phyloP scores from a whole-genome alignment of 2,329 filamentous ascomycete genomes.

The Talaromyces marneffei region DNA sequence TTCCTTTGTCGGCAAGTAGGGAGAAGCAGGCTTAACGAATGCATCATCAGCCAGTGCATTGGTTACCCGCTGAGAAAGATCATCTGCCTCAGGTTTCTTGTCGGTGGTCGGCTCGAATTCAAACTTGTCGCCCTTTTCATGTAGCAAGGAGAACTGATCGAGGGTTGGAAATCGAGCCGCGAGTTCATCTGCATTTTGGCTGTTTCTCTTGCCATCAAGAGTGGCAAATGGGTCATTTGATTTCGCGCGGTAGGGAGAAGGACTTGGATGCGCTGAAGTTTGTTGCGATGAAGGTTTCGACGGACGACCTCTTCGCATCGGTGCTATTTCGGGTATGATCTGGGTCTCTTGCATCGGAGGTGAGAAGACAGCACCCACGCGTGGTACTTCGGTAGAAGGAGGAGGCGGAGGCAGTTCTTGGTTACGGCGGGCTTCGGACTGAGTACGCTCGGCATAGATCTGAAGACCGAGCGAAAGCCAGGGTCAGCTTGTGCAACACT shows the following conservation, averaged over 20 bases:
- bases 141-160: constrained; percentile 85
- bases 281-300: constrained; percentile 45
- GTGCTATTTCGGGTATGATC: constrained; percentile 78
- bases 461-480: neutral
- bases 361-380: constrained; percentile 75
- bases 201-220: constrained; percentile 60
- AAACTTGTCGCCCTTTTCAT: constrained; percentile 78
- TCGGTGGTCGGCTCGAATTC: constrained; percentile 62
- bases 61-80: constrained; percentile 61
- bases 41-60: constrained; percentile 79
- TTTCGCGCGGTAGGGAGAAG: constrained; percentile 57
- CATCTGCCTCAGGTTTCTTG: constrained; percentile 40
- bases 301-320: constrained; percentile 85
- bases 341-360: constrained; percentile 66
- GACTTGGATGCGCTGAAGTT: constrained; percentile 52
- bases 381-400: constrained; percentile 51
- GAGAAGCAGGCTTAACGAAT: constrained; percentile 53
- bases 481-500: neutral
- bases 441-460: constrained; percentile 56
- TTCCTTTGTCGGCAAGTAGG: constrained; percentile 25
- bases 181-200: constrained; percentile 65
- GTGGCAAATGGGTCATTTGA: constrained; percentile 82
- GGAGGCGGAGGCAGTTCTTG: constrained; percentile 57
- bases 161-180: constrained; percentile 81
- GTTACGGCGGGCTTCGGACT: constrained; percentile 57